Evolutionary conservation across 805 yeast species (phyloP).

Genomic region (Novakomyces olei): DNA sequence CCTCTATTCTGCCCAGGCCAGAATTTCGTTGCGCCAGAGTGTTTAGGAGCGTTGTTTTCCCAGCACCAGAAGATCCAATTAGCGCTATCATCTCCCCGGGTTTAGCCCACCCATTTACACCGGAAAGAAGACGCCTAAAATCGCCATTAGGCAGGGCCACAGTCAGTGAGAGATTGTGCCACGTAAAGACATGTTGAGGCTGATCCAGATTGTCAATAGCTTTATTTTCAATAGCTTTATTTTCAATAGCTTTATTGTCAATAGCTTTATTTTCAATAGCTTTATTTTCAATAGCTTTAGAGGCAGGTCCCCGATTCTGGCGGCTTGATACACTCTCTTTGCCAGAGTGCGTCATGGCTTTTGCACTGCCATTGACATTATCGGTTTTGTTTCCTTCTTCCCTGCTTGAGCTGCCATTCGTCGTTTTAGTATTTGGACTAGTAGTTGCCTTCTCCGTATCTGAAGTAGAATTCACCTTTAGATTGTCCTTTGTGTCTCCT

Average conservation of each 20-base stretch:
- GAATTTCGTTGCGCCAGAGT: slow-evolving; percentile 20
- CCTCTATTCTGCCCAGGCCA: slow-evolving; percentile 47
- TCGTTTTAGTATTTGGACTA: background rate
- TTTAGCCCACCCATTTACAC: slow-evolving; percentile 48
- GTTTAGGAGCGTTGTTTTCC: slow-evolving; percentile 35
- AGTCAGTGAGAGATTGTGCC: slow-evolving; percentile 39
- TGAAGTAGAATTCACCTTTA: too few relatives aligned
- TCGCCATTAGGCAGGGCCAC: slow-evolving; percentile 22
- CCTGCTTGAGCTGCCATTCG: background rate
- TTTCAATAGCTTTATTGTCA: too few relatives aligned
- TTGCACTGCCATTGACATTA: too few relatives aligned
- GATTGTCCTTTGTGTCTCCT: too few relatives aligned
- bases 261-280: too few relatives aligned
- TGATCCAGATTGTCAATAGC: slow-evolving; percentile 35
- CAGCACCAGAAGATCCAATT: slow-evolving; percentile 47
- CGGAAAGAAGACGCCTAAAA: slow-evolving; percentile 20
- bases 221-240: too few relatives aligned
- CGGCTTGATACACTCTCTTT: too few relatives aligned
- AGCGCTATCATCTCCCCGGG: slow-evolving; percentile 15
- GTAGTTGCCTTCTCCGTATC: slow-evolving; percentile 2
- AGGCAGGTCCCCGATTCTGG: too few relatives aligned
- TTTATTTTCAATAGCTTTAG: too few relatives aligned
- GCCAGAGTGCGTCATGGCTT: too few relatives aligned
- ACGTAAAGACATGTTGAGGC: slow-evolving; percentile 31
- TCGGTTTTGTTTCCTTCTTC: too few relatives aligned